A percentile compares a stretch with the other conserved stretches of the same genome.
These are phyloP conservation scores for Zymoseptoria passerinii DNA, from an alignment of 2,329 filamentous ascomycete species.

Conservation along the genomic window DNA sequence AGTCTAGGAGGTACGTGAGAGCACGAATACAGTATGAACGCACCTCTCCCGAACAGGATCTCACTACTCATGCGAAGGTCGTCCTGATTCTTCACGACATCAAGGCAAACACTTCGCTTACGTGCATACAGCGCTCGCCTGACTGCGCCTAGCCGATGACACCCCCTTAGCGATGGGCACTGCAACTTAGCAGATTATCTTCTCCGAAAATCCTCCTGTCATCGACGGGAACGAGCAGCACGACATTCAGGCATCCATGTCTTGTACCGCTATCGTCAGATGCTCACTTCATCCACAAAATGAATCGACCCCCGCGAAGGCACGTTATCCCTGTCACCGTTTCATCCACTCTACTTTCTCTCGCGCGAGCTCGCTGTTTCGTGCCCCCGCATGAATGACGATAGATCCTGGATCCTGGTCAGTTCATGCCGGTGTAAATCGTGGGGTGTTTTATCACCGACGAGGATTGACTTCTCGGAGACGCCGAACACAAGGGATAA, in stretches of 20 bases:
- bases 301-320: too few relatives aligned
- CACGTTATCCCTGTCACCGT: neutral
- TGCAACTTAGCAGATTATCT: neutral
- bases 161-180: neutral
- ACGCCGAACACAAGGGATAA: neutral
- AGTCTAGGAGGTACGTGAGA: too few relatives aligned
- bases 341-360: neutral
- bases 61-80: neutral
- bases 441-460: neutral
- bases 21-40: neutral
- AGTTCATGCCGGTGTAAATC: neutral
- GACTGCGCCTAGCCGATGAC: neutral
- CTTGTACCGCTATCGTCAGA: neutral
- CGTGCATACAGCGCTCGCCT: neutral
- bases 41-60: neutral
- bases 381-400: neutral
- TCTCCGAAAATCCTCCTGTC: neutral
- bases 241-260: neutral
- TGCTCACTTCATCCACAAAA: too few relatives aligned
- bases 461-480: neutral
- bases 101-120: neutral
- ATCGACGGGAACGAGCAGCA: neutral
- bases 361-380: neutral
- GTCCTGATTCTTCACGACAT: neutral
- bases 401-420: neutral